phyloP scores from a whole-genome alignment of 129 eudicot species.

The Tagetes patula region DNA sequence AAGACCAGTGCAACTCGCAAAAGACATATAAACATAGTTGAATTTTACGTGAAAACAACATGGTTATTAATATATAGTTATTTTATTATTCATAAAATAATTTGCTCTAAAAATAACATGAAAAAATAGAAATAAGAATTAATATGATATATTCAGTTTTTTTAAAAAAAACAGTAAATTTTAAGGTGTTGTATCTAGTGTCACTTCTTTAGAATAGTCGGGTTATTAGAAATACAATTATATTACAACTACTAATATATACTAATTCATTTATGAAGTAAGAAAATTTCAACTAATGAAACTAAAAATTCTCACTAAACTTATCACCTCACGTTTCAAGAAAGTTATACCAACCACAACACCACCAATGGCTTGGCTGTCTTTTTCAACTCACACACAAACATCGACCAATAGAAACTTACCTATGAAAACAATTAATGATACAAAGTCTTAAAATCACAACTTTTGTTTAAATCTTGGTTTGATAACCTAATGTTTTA shows the following conservation, averaged over 20 bases:
- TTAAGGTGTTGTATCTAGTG: background rate
- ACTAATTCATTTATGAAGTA: background rate
- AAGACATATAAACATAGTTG: no score
- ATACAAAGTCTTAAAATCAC: background rate
- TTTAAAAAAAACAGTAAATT: no score
- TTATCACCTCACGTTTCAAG: background rate
- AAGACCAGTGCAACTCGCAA: no score
- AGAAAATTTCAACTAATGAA: background rate
- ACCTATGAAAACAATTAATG: background rate
- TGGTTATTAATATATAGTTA: no score
- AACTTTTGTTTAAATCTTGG: background rate
- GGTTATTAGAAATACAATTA: background rate
- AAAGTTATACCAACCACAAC: conserved; percentile 9
- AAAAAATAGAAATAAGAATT: no score
- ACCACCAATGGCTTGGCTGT: background rate
- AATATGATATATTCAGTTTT: no score
- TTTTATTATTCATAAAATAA: no score
- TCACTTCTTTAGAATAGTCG: background rate
- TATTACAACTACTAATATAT: background rate
- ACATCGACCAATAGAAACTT: background rate
- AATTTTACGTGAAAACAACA: no score
- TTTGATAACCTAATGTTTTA: conserved; percentile 37
- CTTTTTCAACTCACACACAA: conserved; percentile 3
- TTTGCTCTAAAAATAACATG: no score
- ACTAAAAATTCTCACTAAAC: background rate